phyloP scores from a whole-genome alignment of 2,329 filamentous ascomycete species.

The Fusarium palustre region DNA sequence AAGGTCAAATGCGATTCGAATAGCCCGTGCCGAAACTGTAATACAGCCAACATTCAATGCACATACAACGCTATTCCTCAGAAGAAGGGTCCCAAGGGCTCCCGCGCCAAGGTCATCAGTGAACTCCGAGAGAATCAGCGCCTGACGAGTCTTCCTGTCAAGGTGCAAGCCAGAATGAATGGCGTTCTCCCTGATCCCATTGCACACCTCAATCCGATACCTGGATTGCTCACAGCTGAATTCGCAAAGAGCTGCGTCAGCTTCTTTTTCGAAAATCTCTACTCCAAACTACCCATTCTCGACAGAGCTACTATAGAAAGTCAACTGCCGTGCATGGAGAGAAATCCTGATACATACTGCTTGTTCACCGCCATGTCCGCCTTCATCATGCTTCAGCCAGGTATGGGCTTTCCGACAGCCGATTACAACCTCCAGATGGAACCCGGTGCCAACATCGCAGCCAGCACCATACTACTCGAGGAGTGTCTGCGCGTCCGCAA shows the following conservation, averaged over 20 bases:
- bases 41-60: slow-evolving; percentile 73
- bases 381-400: slow-evolving; percentile 76
- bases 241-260: slow-evolving; percentile 74
- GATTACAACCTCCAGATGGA: slow-evolving; percentile 67
- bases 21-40: slow-evolving; percentile 78
- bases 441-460: slow-evolving; percentile 70
- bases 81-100: slow-evolving; percentile 82
- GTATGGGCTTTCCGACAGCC: slow-evolving; percentile 69
- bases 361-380: slow-evolving; percentile 73
- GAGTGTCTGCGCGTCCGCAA: slow-evolving; percentile 75
- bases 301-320: slow-evolving; percentile 69
- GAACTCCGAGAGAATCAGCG: slow-evolving; percentile 77
- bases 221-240: slow-evolving; percentile 70
- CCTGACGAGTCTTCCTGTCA: slow-evolving; percentile 71
- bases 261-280: slow-evolving; percentile 77
- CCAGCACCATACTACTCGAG: slow-evolving; percentile 74
- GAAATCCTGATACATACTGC: slow-evolving; percentile 72
- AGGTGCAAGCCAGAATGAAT: slow-evolving; percentile 70
- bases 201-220: slow-evolving; percentile 59
- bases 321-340: slow-evolving; percentile 70
- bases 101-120: slow-evolving; percentile 79
- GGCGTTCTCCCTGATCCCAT: slow-evolving; percentile 62
- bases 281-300: slow-evolving; percentile 72
- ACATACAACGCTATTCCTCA: slow-evolving; percentile 81
- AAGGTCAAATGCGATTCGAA: slow-evolving; percentile 80